These are phyloP conservation scores for Mycena haematopus DNA, from an alignment of 768 basidiomycete genomes.

Conservation along the genomic window DNA sequence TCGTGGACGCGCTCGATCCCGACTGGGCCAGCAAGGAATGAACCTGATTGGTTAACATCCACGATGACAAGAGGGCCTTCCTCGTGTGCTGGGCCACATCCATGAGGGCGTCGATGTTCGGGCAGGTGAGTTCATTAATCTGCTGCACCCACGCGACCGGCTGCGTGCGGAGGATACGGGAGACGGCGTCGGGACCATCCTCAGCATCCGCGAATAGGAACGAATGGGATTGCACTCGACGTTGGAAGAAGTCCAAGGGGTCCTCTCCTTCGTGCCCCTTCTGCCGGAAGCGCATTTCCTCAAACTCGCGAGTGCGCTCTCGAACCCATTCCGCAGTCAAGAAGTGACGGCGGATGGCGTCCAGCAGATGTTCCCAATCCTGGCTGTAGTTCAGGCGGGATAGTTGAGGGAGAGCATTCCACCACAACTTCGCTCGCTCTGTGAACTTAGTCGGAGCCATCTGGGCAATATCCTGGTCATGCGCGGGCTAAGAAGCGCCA, in stretches of 20 bases:
- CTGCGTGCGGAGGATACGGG: background rate
- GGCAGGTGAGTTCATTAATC: background rate
- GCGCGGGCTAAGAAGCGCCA: too few relatives aligned
- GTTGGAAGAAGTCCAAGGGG: constrained; percentile 10
- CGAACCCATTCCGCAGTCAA: background rate
- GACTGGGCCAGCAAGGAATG: too few relatives aligned
- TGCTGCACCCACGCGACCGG: background rate
- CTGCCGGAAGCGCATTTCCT: constrained; percentile 17
- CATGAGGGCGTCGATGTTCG: background rate
- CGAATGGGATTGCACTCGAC: background rate
- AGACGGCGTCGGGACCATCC: background rate
- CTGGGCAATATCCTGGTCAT: too few relatives aligned
- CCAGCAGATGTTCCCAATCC: too few relatives aligned
- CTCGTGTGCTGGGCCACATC: too few relatives aligned
- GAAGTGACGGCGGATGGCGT: background rate
- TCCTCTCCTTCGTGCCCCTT: background rate
- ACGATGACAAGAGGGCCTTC: too few relatives aligned
- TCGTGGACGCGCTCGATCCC: too few relatives aligned
- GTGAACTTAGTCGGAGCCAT: too few relatives aligned
- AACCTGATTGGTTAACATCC: too few relatives aligned
- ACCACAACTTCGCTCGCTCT: too few relatives aligned
- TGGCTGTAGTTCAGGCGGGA: too few relatives aligned
- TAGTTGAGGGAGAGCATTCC: too few relatives aligned
- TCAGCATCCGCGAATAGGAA: background rate
- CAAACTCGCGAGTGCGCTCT: background rate